phyloP scores from a whole-genome alignment of 148 eudicot species.

The Silene conica region DNA sequence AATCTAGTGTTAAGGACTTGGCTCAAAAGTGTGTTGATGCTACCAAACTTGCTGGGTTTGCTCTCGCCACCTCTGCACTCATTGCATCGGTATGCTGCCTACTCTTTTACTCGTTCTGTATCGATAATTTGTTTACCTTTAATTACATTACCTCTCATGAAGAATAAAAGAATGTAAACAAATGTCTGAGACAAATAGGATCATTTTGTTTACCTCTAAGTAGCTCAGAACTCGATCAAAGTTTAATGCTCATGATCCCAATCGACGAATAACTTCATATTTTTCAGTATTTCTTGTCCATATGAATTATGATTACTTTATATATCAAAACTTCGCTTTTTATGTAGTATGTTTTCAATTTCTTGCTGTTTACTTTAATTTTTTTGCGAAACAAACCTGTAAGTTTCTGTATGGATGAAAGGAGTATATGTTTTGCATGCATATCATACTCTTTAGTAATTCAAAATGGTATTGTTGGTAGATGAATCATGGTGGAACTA shows the following conservation, averaged over 20 bases:
- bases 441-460: not conserved
- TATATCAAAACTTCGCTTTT: no score
- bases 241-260: no score
- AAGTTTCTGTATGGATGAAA: not conserved
- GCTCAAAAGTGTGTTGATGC: slow-evolving; percentile 80
- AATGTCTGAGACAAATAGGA: no score
- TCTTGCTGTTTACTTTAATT: no score
- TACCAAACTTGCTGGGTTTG: slow-evolving; percentile 92
- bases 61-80: slow-evolving; percentile 97
- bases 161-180: no score
- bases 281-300: no score
- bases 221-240: no score
- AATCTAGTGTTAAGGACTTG: slow-evolving; percentile 77
- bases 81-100: slow-evolving; percentile 62
- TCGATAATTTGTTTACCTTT: no score
- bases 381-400: not conserved
- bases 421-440: not conserved
- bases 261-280: no score
- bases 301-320: no score
- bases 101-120: not conserved
- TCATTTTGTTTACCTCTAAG: not conserved
- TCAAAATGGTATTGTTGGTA: not conserved
- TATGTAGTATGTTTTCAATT: not conserved
- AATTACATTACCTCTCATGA: no score
- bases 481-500: not conserved